Conservation (phyloP, 1,139 yeast species). For the Taphrina wiesneri region DNA sequence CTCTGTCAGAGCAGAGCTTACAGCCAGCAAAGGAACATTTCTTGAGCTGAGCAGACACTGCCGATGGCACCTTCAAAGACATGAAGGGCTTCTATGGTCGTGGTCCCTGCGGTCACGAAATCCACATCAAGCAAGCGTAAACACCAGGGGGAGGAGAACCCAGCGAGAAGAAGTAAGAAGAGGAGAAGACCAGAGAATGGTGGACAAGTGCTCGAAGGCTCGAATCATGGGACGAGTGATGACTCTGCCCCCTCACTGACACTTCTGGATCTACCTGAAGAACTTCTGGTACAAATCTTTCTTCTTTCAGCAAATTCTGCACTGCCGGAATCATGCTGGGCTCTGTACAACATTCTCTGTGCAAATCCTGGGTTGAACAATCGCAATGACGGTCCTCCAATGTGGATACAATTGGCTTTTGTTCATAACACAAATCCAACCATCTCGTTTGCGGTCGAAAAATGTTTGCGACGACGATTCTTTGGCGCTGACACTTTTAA, state of each 20-base stretch:
- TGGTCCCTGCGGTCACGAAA: background rate
- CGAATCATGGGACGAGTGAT: background rate
- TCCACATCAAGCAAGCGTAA: background rate
- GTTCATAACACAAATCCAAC: constrained; percentile 8
- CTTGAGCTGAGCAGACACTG: background rate
- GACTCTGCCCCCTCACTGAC: background rate
- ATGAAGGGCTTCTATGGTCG: background rate
- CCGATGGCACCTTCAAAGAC: background rate
- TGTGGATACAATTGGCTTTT: constrained; percentile 24
- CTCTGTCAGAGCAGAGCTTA: too few species aligned
- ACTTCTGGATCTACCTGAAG: constrained; percentile 14
- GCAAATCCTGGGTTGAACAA: constrained; percentile 2
- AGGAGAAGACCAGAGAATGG: background rate
- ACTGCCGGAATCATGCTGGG: constrained; percentile 10
- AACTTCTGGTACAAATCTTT: constrained; percentile 15
- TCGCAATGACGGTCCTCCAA: constrained; percentile 3
- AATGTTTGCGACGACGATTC: constrained; percentile 25
- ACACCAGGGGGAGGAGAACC: background rate
- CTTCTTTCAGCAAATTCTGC: constrained; percentile 21
- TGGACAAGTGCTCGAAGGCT: background rate
- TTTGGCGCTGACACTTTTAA: constrained; percentile 15
- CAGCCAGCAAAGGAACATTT: background rate
- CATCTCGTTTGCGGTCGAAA: constrained; percentile 23
- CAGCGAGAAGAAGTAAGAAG: background rate
- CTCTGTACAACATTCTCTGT: background rate